Conservation (phyloP, 129 eudicot species). For the Helichrysum umbraculigerum region DNA sequence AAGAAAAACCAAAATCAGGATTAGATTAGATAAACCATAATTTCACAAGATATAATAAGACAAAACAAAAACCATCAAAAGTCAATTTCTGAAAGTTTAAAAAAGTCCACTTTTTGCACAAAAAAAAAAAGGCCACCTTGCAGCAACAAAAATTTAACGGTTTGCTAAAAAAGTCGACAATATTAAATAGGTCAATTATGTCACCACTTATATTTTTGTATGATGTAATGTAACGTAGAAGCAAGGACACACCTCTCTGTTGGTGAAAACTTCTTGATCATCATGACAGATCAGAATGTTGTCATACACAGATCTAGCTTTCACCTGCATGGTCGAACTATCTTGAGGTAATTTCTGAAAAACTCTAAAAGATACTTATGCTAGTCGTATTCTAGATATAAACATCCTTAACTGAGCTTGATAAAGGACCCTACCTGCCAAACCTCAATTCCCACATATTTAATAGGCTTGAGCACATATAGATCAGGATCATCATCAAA, state of each 20-base stretch:
- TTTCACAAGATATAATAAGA: not conserved
- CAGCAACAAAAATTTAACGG: not conserved
- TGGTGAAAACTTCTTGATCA: slow-evolving; percentile 81
- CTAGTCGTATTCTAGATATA: not conserved
- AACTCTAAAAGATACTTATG: not conserved
- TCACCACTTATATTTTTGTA: not conserved
- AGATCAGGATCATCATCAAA: slow-evolving; percentile 99
- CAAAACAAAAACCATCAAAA: not conserved
- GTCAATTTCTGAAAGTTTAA: not conserved
- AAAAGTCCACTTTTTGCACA: not conserved
- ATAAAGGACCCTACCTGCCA: slow-evolving; percentile 75
- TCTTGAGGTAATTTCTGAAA: not conserved
- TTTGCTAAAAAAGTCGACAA: too few relatives aligned
- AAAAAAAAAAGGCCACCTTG: not conserved
- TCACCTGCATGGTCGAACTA: slow-evolving; percentile 57
- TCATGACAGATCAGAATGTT: slow-evolving; percentile 82
- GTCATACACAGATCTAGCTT: slow-evolving; percentile 92
- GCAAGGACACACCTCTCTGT: slow-evolving; percentile 61
- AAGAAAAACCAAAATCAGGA: slow-evolving; percentile 22
- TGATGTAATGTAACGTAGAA: not conserved
- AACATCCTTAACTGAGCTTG: slow-evolving; percentile 10
- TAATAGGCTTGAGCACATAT: slow-evolving; percentile 88
- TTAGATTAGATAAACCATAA: not conserved
- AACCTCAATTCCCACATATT: slow-evolving; percentile 91
- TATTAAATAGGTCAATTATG: not conserved